Percentiles rank a stretch among this genome's conserved stretches.
phyloP scores from a whole-genome alignment of 129 eudicot genomes.

The Flaveria trinervia region DNA sequence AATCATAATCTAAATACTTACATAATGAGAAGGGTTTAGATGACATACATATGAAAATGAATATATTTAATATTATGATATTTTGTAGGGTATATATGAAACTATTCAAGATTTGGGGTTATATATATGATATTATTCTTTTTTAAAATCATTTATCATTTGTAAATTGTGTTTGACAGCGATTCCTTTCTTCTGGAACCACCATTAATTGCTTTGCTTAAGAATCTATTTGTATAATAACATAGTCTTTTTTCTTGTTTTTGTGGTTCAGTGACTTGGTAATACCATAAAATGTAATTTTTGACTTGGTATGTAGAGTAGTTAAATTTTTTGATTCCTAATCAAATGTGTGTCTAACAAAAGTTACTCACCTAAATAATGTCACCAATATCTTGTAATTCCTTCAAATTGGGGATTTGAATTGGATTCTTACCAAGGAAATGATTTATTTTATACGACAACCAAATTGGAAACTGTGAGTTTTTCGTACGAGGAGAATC shows the following conservation, averaged over 20 bases:
- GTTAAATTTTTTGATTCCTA: neutral
- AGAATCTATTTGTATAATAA: neutral
- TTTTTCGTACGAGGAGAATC: neutral
- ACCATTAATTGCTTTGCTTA: neutral
- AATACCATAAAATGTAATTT: neutral
- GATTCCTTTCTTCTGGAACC: neutral
- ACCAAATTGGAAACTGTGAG: neutral
- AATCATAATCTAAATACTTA: neutral
- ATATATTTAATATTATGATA: neutral
- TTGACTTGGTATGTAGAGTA: slow-evolving; percentile 3
- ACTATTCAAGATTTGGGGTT: neutral
- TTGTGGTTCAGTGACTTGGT: neutral
- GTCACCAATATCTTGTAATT: neutral
- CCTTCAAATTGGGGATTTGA: neutral
- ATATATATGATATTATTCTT: neutral
- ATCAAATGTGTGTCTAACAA: neutral
- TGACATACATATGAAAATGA: neutral
- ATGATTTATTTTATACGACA: neutral
- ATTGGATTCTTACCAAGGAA: slow-evolving; percentile 1
- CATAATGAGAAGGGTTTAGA: neutral
- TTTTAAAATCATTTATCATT: neutral
- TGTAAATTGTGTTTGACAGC: neutral
- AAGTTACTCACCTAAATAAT: neutral
- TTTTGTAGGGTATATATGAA: neutral
- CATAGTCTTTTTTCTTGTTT: slow-evolving; percentile 1